A percentile compares a stretch with the other conserved stretches of the same genome.
These are phyloP conservation scores for Nakazawaea anatomiae DNA, from an alignment of 805 yeast genomes.

Conservation along the genomic window DNA sequence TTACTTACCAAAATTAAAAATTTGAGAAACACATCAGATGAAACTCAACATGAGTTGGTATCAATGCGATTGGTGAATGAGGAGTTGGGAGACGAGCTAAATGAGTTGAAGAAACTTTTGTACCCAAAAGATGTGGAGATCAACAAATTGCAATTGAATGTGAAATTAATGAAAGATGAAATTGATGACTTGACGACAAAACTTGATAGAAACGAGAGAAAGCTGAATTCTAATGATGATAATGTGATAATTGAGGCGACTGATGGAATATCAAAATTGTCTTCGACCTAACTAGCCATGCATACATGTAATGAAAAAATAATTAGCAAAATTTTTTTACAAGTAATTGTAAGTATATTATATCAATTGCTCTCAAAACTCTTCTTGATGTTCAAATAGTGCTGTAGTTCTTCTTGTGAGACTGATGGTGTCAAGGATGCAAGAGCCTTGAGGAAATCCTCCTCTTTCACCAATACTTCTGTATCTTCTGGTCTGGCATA, in stretches of 20 bases:
- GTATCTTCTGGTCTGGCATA: constrained; percentile 63
- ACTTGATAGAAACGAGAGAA: neutral
- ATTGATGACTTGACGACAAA: constrained; percentile 16
- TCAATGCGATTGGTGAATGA: neutral
- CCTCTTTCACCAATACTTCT: constrained; percentile 59
- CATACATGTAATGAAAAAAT: too few relatives aligned
- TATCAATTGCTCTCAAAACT: constrained; percentile 50
- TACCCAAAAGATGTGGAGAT: constrained; percentile 6
- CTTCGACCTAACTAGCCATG: neutral
- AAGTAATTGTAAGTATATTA: neutral
- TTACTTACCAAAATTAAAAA: constrained; percentile 25
- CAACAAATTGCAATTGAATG: neutral
- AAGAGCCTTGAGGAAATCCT: constrained; percentile 76
- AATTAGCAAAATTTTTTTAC: too few relatives aligned
- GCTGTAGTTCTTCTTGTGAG: constrained; percentile 78
- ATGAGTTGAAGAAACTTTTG: neutral
- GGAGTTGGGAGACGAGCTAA: neutral
- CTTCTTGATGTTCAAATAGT: constrained; percentile 72
- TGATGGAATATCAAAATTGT: neutral
- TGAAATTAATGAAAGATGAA: constrained; percentile 13
- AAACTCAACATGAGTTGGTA: neutral
- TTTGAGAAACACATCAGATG: constrained; percentile 10
- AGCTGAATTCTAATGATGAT: neutral
- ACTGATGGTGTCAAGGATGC: constrained; percentile 76
- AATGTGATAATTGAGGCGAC: neutral